phyloP scores from a whole-genome alignment of 148 eudicot genomes.

The Amaranthus palmeri region DNA sequence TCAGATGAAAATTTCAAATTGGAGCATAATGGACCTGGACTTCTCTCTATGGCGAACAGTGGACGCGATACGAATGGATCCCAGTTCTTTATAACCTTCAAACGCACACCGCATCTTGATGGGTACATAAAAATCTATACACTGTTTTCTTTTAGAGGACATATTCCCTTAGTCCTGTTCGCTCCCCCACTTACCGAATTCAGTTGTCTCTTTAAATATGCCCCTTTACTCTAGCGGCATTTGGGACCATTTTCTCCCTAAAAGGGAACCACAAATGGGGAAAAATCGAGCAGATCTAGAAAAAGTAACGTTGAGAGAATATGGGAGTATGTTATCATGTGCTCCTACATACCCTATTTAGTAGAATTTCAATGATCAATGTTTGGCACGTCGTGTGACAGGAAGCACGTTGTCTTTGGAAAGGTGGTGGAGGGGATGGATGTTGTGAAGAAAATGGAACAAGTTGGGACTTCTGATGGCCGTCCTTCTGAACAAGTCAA shows the following conservation, averaged over 20 bases:
- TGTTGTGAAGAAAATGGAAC: constrained; percentile 73
- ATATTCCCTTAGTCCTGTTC: no score
- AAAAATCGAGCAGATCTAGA: no score
- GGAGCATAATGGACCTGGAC: constrained; percentile 66
- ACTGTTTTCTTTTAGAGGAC: not conserved
- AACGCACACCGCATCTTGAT: constrained; percentile 83
- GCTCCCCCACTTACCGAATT: no score
- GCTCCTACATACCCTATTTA: not conserved
- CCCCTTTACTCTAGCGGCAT: no score
- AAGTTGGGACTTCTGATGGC: constrained; percentile 59
- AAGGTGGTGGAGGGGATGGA: constrained; percentile 86
- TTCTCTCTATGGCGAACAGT: constrained; percentile 94
- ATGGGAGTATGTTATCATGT: not conserved
- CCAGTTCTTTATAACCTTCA: constrained; percentile 85
- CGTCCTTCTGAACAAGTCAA: constrained; percentile 55
- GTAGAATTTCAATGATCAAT: constrained; percentile 7
- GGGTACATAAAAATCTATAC: constrained; percentile 44
- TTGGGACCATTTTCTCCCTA: no score
- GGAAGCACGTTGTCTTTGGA: constrained; percentile 97
- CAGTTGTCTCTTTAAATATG: no score
- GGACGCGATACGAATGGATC: constrained; percentile 93
- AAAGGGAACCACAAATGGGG: no score
- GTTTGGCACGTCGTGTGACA: constrained; percentile 29
- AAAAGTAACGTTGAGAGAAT: not conserved
- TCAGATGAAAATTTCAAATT: constrained; percentile 92